phyloP scores from a whole-genome alignment of 345 rosid species.

The Linum tenue region DNA sequence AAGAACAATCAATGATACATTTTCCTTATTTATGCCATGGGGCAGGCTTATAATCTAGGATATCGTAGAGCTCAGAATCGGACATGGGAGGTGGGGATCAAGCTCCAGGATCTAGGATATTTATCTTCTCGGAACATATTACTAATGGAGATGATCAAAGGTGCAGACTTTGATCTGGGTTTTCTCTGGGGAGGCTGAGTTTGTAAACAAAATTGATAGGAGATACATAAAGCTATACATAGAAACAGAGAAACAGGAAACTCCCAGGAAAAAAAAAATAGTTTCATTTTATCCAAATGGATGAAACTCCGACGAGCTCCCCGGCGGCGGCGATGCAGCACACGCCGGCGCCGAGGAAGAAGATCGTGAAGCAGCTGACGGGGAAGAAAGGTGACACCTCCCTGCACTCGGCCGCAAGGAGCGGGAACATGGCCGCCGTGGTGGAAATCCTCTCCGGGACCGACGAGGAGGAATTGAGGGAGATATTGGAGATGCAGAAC shows the following conservation, averaged over 20 bases:
- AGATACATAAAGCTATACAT: too few relatives aligned
- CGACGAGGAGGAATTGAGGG: slow-evolving; percentile 37
- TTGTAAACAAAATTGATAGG: too few relatives aligned
- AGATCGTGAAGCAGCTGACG: slow-evolving; percentile 78
- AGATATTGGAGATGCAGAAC: slow-evolving; percentile 61
- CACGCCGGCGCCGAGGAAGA: slow-evolving; percentile 33
- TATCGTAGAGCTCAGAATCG: slow-evolving; percentile 10
- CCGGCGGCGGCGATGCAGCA: slow-evolving; percentile 8
- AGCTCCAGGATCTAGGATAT: too few relatives aligned
- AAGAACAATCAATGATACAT: too few relatives aligned
- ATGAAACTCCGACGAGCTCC: slow-evolving; percentile 22
- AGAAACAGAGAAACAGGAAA: too few relatives aligned
- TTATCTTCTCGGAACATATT: not conserved
- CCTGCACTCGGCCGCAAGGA: slow-evolving; percentile 75
- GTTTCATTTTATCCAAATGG: not conserved
- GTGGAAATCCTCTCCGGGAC: slow-evolving; percentile 38
- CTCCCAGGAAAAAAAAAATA: not conserved
- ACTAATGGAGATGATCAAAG: slow-evolving; percentile 7
- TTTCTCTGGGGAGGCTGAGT: not conserved
- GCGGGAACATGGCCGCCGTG: slow-evolving; percentile 42
- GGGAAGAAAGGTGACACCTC: slow-evolving; percentile 73
- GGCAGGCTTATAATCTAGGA: slow-evolving; percentile 8
- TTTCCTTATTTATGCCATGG: not conserved
- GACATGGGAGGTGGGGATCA: slow-evolving; percentile 10
- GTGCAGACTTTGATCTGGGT: slow-evolving; percentile 35